Percentiles rank a stretch among this genome's conserved stretches.
Conservation (phyloP, 2,329 filamentous ascomycete genomes). For the Colletotrichum melonis region DNA sequence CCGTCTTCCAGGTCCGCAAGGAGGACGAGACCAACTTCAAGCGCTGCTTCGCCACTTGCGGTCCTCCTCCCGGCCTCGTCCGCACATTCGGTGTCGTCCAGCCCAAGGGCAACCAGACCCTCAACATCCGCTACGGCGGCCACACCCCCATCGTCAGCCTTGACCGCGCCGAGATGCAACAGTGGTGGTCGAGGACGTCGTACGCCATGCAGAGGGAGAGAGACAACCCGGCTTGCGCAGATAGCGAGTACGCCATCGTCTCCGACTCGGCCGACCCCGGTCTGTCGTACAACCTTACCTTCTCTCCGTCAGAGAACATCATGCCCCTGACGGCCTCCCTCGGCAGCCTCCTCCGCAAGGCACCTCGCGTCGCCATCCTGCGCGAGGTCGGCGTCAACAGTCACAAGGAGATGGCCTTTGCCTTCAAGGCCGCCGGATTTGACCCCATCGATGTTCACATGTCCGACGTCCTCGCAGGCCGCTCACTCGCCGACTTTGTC, state of each 20-base stretch:
- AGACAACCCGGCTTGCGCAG: slow-evolving; percentile 88
- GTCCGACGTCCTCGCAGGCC: slow-evolving; percentile 87
- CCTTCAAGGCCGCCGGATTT: slow-evolving; percentile 92
- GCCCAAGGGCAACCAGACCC: slow-evolving; percentile 75
- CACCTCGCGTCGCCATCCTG: slow-evolving; percentile 87
- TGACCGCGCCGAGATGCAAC: slow-evolving; percentile 79
- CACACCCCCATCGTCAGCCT: slow-evolving; percentile 74
- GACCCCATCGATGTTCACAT: slow-evolving; percentile 95
- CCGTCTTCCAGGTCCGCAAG: slow-evolving; percentile 93
- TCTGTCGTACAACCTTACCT: slow-evolving; percentile 85
- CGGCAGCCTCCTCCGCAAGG: slow-evolving; percentile 64
- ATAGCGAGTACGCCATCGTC: slow-evolving; percentile 83
- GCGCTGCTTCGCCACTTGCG: slow-evolving; percentile 90
- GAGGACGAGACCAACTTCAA: slow-evolving; percentile 87
- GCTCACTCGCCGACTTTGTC: slow-evolving; percentile 84
- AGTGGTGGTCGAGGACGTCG: slow-evolving; percentile 89
- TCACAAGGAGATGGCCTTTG: slow-evolving; percentile 97
- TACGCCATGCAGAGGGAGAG: slow-evolving; percentile 90
- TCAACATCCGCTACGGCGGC: slow-evolving; percentile 79
- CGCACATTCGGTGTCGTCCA: slow-evolving; percentile 85
- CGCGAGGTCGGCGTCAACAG: slow-evolving; percentile 97
- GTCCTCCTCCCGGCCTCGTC: slow-evolving; percentile 83
- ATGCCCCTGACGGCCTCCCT: slow-evolving; percentile 70
- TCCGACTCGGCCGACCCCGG: slow-evolving; percentile 82
- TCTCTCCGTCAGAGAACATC: slow-evolving; percentile 81